A percentile compares a stretch with the other conserved stretches of the same genome.
Conservation (phyloP, 331 rosid species). For the Acacia concinna region DNA sequence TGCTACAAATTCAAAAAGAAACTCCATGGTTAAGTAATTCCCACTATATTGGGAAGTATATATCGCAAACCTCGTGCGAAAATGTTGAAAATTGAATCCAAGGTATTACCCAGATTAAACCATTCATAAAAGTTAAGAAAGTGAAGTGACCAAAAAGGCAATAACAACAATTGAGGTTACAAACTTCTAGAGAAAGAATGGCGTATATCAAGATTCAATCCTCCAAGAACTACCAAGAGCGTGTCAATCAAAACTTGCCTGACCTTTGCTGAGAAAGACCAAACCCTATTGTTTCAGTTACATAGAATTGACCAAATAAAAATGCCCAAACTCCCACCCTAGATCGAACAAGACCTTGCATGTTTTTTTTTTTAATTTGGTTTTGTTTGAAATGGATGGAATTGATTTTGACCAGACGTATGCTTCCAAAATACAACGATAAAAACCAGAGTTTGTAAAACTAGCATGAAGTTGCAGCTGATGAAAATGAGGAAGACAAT, state of each 20-base stretch:
- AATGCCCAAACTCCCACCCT: conserved; percentile 2
- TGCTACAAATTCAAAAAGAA: background rate
- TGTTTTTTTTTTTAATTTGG: background rate
- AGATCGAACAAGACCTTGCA: background rate
- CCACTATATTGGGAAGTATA: background rate
- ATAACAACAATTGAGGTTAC: background rate
- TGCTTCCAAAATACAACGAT: conserved; percentile 8
- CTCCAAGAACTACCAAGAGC: background rate
- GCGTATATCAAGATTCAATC: background rate
- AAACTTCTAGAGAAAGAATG: conserved; percentile 15
- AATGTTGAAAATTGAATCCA: conserved; percentile 1
- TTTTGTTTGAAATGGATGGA: background rate
- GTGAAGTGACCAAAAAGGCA: background rate
- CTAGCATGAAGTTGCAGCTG: background rate
- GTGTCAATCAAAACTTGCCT: background rate
- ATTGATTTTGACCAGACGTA: background rate
- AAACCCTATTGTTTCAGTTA: background rate
- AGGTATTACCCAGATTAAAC: background rate
- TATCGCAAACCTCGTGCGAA: background rate
- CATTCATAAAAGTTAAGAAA: conserved; percentile 2
- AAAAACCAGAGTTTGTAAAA: background rate
- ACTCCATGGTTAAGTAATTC: background rate
- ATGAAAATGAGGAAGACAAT: background rate
- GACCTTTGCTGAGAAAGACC: background rate
- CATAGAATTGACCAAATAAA: background rate